Evolutionary conservation across 495 filamentous ascomycete genomes (phyloP).

Genomic region (Neurospora africana): DNA sequence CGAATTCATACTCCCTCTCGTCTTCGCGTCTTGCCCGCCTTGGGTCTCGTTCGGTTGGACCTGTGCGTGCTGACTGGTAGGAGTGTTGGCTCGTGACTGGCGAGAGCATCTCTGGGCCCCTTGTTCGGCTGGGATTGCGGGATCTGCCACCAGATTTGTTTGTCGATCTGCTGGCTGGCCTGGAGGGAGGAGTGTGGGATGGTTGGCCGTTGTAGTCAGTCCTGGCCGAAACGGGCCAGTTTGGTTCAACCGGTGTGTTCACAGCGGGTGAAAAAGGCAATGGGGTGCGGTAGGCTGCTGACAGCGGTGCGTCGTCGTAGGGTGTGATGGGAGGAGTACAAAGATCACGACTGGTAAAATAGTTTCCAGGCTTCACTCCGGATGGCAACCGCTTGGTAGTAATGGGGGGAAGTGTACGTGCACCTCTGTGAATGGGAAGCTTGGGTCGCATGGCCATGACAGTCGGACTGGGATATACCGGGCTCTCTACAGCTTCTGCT

Average conservation of each 20-base stretch:
- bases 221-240: slow-evolving; percentile 11
- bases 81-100: not conserved
- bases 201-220: slow-evolving; percentile 4
- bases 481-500: slow-evolving; percentile 1
- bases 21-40: not conserved
- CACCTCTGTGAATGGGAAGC: slow-evolving; percentile 10
- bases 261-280: slow-evolving; percentile 5
- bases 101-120: not conserved
- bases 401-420: slow-evolving; percentile 5
- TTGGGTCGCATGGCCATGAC: slow-evolving; percentile 9
- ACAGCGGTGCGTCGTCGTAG: slow-evolving; percentile 6
- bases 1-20: not conserved
- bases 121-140: slow-evolving; percentile 5
- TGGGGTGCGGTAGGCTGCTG: not conserved
- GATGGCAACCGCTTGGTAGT: slow-evolving; percentile 1
- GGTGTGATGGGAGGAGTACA: slow-evolving; percentile 14
- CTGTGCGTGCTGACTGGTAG: not conserved
- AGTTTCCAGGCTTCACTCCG: slow-evolving; percentile 10
- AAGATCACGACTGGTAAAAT: slow-evolving; percentile 11
- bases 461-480: slow-evolving; percentile 6
- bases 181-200: slow-evolving; percentile 1
- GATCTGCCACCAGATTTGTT: slow-evolving; percentile 2
- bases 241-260: slow-evolving; percentile 13
- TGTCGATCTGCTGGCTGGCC: slow-evolving; percentile 3
- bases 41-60: not conserved